Evolutionary conservation across 2,329 filamentous ascomycete species (phyloP), one percentile per base, ranked within the genome.

Genomic region (Fusarium sp.): DNA sequence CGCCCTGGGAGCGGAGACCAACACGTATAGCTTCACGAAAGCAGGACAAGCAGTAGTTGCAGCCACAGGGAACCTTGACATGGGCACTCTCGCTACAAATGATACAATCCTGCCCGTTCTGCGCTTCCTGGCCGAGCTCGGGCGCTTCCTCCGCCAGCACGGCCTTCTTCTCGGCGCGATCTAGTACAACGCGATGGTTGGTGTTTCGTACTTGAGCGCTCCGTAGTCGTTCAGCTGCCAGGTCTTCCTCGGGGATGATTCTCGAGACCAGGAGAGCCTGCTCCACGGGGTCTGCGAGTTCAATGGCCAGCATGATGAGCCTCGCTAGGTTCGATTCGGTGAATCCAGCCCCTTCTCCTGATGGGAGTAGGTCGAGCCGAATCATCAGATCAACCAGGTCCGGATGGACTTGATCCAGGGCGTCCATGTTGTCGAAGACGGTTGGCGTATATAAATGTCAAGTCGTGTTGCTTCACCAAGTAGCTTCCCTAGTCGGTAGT

Each of bases 161-260:
- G 1, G 41, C 49, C 1, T 7, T 39, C n/a, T 61, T 58, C 46
- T 70, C 67, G 3, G 8, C 53, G 1, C 38, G 48, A 27, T 68
- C 64, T 3, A 69, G 31, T 4, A 54, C 45, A 11, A 70, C 31
- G 1, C 49, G 51, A 4, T 53, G 50, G 2, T 43, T 10, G 6
- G 60, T 36, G 15, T 68, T 25, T 29, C 39, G 60, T 8, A 71
- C 53, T 9, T 66, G 53, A 0, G 50, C 47, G 15, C 47, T 48
- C 7, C 50, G 42, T 9, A 71, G 44, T 14, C 62, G 55, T 15
- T 61, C 41, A 7, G 45, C 27, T 2, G 65, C 65, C 2, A 49
- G 10, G 10, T 71, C 69, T 3, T 69, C 61, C n/a, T 71, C 65
- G 0, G 65, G 17, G 25, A 71, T 55, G 9, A 71, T 59, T 9